Base-by-base conservation (phyloP, 2,329 filamentous ascomycete genomes). In the Ceratocystis albifundus region DNA sequence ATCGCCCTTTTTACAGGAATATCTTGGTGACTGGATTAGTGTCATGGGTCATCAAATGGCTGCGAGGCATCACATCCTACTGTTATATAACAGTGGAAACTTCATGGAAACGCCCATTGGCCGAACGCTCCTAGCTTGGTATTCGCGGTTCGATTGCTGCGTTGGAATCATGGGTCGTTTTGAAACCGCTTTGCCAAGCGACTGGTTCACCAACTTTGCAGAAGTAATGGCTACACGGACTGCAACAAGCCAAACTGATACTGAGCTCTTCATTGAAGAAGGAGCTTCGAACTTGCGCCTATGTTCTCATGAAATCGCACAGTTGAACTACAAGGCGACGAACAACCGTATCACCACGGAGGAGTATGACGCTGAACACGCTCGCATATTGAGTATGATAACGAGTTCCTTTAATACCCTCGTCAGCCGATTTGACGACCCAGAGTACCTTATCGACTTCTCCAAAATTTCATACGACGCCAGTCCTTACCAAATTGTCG, bases 11-110 rank as follows among this genome's bases (percentile, higher is more conserved):
- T 28, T 25, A 7, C 71, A 96, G 90, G 94, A 97, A 76, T 95
- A 91, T 71, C 81, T 97, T 59, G 94, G 94, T 12, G 94, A 99
- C 73, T 97, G 91, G 91, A 85, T 95, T 65, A 96, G 95, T 71
- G 80, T 97, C 17, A 87, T 94, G 76, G 89, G 91, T 25, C 94
- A 97, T 74, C 92, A 96, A 74, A 90, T 88, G 73, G 94, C 93
- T 10, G 94, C 94, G 0, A 84, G 88, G 72, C 85, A 90, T 69
- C 87, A 97, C 71, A 78, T 97, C 59, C 88, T 82, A 1, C 84
- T 87, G 55, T 77, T 96, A 0, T 92, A 90, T 73, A 90, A 86
- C 0, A 89, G 90, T 0, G 80, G 91, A 69, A 88, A 85, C 0
- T 84, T 89, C 55, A 85, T 87, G 77, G 79, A 88, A 69, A 88